Conservation (phyloP, 352 stramenopile species). For the Globisporangium nunn region DNA sequence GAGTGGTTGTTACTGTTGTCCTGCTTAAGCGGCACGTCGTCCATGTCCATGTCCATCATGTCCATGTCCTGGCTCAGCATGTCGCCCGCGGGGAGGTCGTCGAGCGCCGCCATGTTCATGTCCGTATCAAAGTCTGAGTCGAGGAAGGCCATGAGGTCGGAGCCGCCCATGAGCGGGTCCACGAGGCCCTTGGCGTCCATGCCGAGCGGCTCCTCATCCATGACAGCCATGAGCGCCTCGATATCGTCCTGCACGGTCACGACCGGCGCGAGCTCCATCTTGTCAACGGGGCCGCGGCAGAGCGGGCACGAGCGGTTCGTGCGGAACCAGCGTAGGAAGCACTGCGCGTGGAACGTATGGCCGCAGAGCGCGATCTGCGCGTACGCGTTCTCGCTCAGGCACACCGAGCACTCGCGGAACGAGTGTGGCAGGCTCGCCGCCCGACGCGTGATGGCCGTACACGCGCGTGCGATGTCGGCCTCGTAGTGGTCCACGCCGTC, state of each 20-base stretch:
- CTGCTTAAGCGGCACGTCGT: conserved; percentile 11
- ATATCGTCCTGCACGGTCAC: conserved; percentile 54
- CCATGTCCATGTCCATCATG: conserved; percentile 25
- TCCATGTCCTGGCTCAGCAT: conserved; percentile 16
- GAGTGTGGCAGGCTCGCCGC: conserved; percentile 36
- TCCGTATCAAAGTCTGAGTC: conserved; percentile 51
- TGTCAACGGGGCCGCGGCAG: conserved; percentile 55
- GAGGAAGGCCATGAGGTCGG: conserved; percentile 44
- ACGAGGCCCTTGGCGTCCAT: conserved; percentile 20
- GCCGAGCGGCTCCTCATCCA: conserved; percentile 41
- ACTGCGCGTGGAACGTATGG: conserved; percentile 75
- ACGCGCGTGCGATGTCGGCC: conserved; percentile 55
- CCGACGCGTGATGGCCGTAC: conserved; percentile 44
- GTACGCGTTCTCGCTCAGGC: conserved; percentile 61
- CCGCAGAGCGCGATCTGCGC: conserved; percentile 60
- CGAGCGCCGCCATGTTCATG: conserved; percentile 59
- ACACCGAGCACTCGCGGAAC: conserved; percentile 67
- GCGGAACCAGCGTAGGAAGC: conserved; percentile 77
- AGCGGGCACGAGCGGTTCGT: conserved; percentile 67
- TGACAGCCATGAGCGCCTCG: conserved; percentile 71
- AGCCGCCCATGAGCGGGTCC: conserved; percentile 31
- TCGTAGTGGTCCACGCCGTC: conserved; percentile 54
- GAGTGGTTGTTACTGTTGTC: conserved; percentile 10
- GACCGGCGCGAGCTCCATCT: conserved; percentile 42
- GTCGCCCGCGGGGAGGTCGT: conserved; percentile 22